A percentile compares a stretch with the other conserved stretches of the same genome.
phyloP scores from a whole-genome alignment of 768 basidiomycete genomes.

The Lactifluus rugatus region DNA sequence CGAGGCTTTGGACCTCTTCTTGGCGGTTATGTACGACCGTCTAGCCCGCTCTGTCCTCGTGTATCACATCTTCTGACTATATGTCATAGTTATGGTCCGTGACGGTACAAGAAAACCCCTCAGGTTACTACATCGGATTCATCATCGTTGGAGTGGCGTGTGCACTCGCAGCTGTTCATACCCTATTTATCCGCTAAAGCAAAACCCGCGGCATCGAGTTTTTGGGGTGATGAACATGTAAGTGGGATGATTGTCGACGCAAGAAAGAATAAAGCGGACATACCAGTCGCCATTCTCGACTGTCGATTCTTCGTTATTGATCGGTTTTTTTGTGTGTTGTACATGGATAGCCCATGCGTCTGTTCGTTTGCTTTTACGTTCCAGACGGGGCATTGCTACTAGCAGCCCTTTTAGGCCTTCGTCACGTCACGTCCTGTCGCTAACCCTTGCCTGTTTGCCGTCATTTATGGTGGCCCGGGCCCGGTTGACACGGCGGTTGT shows the following conservation, averaged over 20 bases:
- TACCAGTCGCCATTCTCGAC: not conserved
- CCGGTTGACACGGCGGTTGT: too few relatives aligned
- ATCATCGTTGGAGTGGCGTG: slow-evolving; percentile 6
- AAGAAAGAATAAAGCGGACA: not conserved
- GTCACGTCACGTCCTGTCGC: too few relatives aligned
- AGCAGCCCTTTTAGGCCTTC: too few relatives aligned
- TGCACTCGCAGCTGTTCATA: slow-evolving; percentile 1
- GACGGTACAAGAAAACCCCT: slow-evolving; percentile 8
- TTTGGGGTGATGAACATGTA: not conserved
- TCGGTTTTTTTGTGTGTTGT: not conserved
- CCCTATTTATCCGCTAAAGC: slow-evolving; percentile 9
- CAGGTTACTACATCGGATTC: slow-evolving; percentile 16
- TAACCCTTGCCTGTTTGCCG: too few relatives aligned
- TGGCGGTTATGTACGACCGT: slow-evolving; percentile 60
- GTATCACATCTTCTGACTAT: not conserved
- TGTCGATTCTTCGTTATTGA: not conserved
- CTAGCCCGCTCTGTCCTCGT: slow-evolving; percentile 6
- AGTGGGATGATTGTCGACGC: not conserved
- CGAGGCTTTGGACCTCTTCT: slow-evolving; percentile 83
- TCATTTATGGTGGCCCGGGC: not conserved
- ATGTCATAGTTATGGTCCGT: slow-evolving; percentile 17
- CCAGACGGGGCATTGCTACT: not conserved
- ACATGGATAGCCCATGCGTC: not conserved
- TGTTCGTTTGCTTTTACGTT: not conserved
- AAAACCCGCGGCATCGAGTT: not conserved